These are phyloP conservation scores for Inga leiocalycina DNA, from an alignment of 306 rosid species.

Conservation along the genomic window DNA sequence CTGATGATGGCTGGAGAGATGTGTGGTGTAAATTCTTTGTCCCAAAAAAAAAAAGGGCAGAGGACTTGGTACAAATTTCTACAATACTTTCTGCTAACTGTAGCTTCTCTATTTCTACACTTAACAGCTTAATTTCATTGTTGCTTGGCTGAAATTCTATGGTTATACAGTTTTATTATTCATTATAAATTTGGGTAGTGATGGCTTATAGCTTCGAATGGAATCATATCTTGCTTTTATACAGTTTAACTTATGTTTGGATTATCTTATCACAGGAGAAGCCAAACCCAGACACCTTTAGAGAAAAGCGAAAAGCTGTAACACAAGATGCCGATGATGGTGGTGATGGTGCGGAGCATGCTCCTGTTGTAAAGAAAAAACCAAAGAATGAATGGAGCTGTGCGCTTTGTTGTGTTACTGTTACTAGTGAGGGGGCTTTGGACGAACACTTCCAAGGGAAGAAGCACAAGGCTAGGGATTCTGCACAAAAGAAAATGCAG, in stretches of 20 bases:
- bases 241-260: slow-evolving; percentile 26
- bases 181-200: background rate
- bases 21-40: too few species aligned
- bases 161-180: slow-evolving; percentile 8
- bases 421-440: slow-evolving; percentile 40
- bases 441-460: slow-evolving; percentile 58
- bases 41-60: too few species aligned
- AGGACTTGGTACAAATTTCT: background rate
- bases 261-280: slow-evolving; percentile 58
- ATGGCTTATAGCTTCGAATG: background rate
- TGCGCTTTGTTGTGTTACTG: slow-evolving; percentile 51
- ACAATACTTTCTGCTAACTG: background rate
- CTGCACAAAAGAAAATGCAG: slow-evolving; percentile 31
- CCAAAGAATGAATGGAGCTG: slow-evolving; percentile 67
- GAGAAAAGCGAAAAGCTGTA: slow-evolving; percentile 50
- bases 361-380: slow-evolving; percentile 43
- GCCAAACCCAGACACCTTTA: slow-evolving; percentile 41
- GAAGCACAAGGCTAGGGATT: slow-evolving; percentile 69
- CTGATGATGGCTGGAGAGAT: too few species aligned
- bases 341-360: slow-evolving; percentile 7
- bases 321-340: background rate
- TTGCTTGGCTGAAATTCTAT: slow-evolving; percentile 16
- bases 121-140: background rate
- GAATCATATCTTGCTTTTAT: background rate
- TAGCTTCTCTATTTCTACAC: background rate